Base-by-base conservation (phyloP, 108 stramenopile genomes). In the Cyclotella cryptica region DNA sequence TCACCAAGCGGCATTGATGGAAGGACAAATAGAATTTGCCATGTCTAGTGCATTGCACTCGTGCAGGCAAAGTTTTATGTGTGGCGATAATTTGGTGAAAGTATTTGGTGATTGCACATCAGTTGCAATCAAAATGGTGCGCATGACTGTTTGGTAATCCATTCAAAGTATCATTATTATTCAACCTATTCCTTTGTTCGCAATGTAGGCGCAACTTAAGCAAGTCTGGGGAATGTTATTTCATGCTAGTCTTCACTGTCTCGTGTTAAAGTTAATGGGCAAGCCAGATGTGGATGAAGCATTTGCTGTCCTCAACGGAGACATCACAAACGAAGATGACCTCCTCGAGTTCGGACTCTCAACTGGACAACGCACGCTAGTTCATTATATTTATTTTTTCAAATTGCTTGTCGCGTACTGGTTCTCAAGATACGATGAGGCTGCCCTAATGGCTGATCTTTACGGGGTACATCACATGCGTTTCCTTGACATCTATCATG, bases 51-150 rank as follows among this genome's bases (percentile, higher is more conserved):
- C 45, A 45, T 45, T 66, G 17, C 43, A 66, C 22, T 27, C 19
- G 11, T 66, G 64, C 22, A 66, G 64, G 45, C 64, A 66, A 21
- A 66, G 64, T 47, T 47, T 66, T 43, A 46, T 66, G 45, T 46
- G 19, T 46, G 64, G 64, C 43, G 45, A 27, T 47, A 27, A 19
- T 10, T 26, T 66, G 6, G 1, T 14, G 21, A 47, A 22, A 27
- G 14, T 47, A 1, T 1, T 22, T 17, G 4, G 44, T 45, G 64
- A 27, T 26, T 66, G 64, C 26, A 66, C 4, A 14, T 44, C 64
- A 29, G 64, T 24, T 22, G 21, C 64, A 10, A 66, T 3, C 21
- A 66, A 46, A 27, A 66, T 66, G 64, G 64, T 66, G 18, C 10
- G 39, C 40, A 35, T 35, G 35, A 35, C 2, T 35, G 35, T 5